phyloP scores from a whole-genome alignment of 345 rosid species.

The Excoecaria cochinchinensis region DNA sequence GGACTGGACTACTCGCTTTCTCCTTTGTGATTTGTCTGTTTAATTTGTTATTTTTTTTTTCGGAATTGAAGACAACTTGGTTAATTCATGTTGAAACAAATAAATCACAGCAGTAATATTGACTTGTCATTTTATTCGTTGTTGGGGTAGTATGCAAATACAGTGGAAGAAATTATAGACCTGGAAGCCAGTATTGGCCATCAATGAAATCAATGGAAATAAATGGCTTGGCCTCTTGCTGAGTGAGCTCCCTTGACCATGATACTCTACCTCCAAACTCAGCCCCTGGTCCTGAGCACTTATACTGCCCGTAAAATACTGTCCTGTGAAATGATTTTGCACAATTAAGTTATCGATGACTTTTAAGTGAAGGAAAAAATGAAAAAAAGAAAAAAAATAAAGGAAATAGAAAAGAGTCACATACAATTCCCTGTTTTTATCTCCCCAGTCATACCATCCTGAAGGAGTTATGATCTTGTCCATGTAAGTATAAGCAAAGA shows the following conservation, averaged over 20 bases:
- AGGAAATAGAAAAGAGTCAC: neutral
- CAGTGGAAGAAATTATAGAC: neutral
- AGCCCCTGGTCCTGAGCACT: constrained; percentile 50
- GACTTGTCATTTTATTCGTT: no score
- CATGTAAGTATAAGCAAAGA: constrained; percentile 43
- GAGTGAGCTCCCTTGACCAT: constrained; percentile 47
- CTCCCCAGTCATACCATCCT: constrained; percentile 53
- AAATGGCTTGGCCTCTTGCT: constrained; percentile 35
- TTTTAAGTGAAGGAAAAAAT: no score
- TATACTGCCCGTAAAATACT: constrained; percentile 47
- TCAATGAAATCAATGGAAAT: constrained; percentile 38
- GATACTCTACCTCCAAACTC: constrained; percentile 39
- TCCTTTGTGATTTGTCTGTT: no score
- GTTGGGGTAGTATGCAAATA: neutral
- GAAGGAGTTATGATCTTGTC: constrained; percentile 31
- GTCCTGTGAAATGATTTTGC: constrained; percentile 32
- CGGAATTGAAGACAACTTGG: no score
- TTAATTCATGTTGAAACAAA: no score
- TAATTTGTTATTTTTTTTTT: no score
- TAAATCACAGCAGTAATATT: neutral
- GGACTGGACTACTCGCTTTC: neutral
- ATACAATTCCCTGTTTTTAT: constrained; percentile 38
- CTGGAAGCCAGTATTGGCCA: constrained; percentile 40
- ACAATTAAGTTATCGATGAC: neutral
- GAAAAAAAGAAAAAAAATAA: no score